Conservation (phyloP, 2,329 filamentous ascomycete genomes). For the Exophiala phaeomuriformis region DNA sequence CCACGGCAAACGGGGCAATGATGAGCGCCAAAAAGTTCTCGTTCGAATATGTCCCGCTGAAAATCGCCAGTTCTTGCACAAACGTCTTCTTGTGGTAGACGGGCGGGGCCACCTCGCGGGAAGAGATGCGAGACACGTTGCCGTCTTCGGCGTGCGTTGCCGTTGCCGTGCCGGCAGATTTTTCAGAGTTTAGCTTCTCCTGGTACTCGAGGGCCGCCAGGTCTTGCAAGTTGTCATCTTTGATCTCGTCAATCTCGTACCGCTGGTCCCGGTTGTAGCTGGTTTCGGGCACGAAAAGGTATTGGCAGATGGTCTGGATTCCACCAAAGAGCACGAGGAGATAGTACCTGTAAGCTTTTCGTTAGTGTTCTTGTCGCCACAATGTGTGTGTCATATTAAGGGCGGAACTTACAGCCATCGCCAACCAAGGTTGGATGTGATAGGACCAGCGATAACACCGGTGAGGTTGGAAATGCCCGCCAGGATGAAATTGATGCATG, state of each 20-base stretch:
- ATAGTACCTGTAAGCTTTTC: neutral
- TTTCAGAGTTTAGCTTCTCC: neutral
- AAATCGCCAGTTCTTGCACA: neutral
- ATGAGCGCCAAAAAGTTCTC: conserved; percentile 1
- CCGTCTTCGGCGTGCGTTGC: neutral
- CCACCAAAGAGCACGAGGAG: conserved; percentile 4
- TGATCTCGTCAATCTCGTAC: conserved; percentile 6
- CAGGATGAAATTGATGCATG: conserved; percentile 15
- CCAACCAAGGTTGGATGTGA: conserved; percentile 21
- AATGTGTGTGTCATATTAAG: too few relatives aligned
- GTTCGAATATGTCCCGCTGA: neutral
- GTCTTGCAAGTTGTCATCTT: neutral
- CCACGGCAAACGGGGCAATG: conserved; percentile 1
- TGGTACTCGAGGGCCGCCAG: neutral
- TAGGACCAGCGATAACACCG: conserved; percentile 32
- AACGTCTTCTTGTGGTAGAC: neutral
- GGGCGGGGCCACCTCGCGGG: neutral
- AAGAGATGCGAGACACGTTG: neutral
- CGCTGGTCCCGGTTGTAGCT: neutral
- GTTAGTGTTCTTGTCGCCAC: too few relatives aligned
- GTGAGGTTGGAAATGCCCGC: conserved; percentile 26
- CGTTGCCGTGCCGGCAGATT: neutral
- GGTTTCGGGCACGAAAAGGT: conserved; percentile 2
- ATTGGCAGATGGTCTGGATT: neutral
- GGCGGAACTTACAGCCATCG: neutral